Percentiles rank a stretch among this genome's conserved stretches.
phyloP scores from a whole-genome alignment of 345 rosid genomes.

The Turritis glabra region DNA sequence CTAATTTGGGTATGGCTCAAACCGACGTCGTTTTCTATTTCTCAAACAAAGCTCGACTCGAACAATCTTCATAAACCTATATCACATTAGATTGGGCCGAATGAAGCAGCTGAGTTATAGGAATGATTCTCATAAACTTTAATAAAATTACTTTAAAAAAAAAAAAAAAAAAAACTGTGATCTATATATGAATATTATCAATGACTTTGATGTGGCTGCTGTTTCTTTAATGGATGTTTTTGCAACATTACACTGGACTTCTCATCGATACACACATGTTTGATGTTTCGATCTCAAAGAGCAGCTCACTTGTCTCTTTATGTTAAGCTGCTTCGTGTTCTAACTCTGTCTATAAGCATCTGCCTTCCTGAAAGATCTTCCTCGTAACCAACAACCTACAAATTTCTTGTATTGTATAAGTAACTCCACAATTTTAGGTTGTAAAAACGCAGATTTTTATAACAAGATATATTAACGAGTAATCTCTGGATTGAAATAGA shows the following conservation, averaged over 20 bases:
- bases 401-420: not conserved
- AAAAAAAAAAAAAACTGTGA: not conserved
- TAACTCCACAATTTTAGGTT: not conserved
- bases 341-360: conserved; percentile 93
- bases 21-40: too few relatives aligned
- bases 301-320: conserved; percentile 24
- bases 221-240: not conserved
- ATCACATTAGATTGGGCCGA: too few relatives aligned
- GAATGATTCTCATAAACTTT: too few relatives aligned
- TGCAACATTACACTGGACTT: not conserved
- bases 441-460: not conserved
- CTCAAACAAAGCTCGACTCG: too few relatives aligned
- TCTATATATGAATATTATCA: not conserved
- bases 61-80: too few relatives aligned
- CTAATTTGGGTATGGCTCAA: too few relatives aligned
- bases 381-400: conserved; percentile 90
- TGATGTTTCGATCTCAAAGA: not conserved
- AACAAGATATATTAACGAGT: not conserved
- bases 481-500: not conserved
- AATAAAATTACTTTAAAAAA: not conserved
- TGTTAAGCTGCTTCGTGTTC: conserved; percentile 73
- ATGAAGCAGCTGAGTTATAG: too few relatives aligned
- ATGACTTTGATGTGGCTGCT: conserved; percentile 13
- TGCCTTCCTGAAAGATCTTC: conserved; percentile 95
- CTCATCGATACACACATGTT: conserved; percentile 1